Evolutionary conservation across 345 rosid species (phyloP), one percentile per base, ranked within the genome.

Genomic region (Orychophragmus violaceus): DNA sequence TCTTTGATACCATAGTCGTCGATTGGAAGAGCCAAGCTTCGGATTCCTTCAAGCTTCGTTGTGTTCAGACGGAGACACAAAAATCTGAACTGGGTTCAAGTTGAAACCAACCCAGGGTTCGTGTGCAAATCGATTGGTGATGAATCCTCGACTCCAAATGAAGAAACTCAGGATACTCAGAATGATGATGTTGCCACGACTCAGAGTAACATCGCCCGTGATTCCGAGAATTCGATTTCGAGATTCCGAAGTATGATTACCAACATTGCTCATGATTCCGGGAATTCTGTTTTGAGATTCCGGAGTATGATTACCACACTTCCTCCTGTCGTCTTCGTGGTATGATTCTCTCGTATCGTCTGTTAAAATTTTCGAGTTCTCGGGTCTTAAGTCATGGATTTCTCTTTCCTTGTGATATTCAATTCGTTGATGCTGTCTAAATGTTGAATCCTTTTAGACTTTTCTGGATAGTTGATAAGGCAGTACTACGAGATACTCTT

Each of bases 291-390:
- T 49, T 64, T 59, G 50, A 75, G 64, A 21, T 64, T 87, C 22
- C 82, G 71, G 42, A 82, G 71, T 48, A 60, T 71, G 52, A 22
- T 89, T 54, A 25, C 68, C 51, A 59, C 87, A 28, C 73, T 78
- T 17, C 84, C 94, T 78, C 85, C 91, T 41, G 68, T 85, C 46
- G 81, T 82, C 62, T 80, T 75, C 59, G 62, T 72, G 87, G 95
- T 92, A 85, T 39, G 22, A 33, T 58, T 71, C 44, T 70, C 28
- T 33, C 28, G 50, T 50, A 0, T 54, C 8, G 0, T n/a, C n/a
- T n/a, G n/a, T n/a, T n/a, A n/a, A n/a, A n/a, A n/a, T n/a, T n/a
- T n/a, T n/a, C n/a, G n/a, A n/a, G n/a, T n/a, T n/a, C n/a, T n/a
- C n/a, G n/a, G n/a, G n/a, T n/a, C n/a, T n/a, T n/a, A n/a, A n/a